Evolutionary conservation across 1,139 yeast genomes (phyloP), one percentile per base, ranked within the genome.

Genomic region (Nakaseomyces bracarensis): DNA sequence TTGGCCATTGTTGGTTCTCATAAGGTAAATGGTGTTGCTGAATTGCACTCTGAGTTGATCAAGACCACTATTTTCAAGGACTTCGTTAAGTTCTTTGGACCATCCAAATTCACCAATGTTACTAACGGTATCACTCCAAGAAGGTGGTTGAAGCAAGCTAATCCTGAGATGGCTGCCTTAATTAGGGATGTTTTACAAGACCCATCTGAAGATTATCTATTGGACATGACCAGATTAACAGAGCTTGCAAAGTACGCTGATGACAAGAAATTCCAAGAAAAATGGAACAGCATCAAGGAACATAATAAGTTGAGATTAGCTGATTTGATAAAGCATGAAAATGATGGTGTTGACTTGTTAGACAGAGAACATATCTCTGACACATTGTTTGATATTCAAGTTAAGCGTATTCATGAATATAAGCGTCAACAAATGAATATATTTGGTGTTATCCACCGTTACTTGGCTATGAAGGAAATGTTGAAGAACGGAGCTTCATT

Each of bases 81-180:
- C 65, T 87, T 87, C 61, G 96, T 87, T 47, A 73, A 72, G 49
- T 74, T 87, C 36, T 86, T 76, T 54, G 96, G 96, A 36, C 60
- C 72, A 26, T 85, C 83, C 50, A 84, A 83, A 65, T 87, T 87
- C 64, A 83, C 85, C 46, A 87, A 87, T 58, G 96, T 87, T 46
- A 87, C 97, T 42, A 89, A 89, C 63, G 96, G 96, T 67, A 79
- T 87, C 57, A 89, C 96, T 4, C 96, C 96, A 53, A 79, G 97
- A 70, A 80, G 96, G 68, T 87, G 97, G 97, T 74, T 87, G 61
- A 79, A 79, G 62, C 96, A 87, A 67, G 95, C 96, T 40, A 89
- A 87, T 64, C 96, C 96, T 14, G 70, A 70, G 51, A 71, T 87
- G 57, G 76, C 94, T 20, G 69, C 67, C 18, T 71, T 89, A 51